Evolutionary conservation across 2,329 filamentous ascomycete species (phyloP).

Genomic region (Polytolypa hystricis): DNA sequence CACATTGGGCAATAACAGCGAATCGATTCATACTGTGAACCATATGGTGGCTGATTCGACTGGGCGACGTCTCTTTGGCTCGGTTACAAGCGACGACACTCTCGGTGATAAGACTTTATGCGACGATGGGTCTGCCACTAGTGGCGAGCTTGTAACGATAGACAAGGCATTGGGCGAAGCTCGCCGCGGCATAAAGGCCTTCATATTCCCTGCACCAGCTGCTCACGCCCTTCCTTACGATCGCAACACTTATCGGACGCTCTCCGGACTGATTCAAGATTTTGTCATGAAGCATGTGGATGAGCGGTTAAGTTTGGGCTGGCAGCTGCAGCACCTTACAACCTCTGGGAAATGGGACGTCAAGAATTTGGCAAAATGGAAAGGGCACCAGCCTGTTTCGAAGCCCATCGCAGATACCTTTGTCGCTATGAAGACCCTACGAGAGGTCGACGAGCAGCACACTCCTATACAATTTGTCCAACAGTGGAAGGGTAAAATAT

Average conservation of each 20-base stretch:
- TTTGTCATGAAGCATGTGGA: conserved; percentile 70
- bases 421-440: conserved; percentile 82
- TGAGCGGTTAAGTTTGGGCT: conserved; percentile 65
- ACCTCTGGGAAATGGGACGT: conserved; percentile 95
- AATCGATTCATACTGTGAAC: background rate
- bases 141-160: conserved; percentile 6
- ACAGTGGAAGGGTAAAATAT: conserved; percentile 55
- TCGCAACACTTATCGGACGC: conserved; percentile 59
- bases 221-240: conserved; percentile 78
- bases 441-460: conserved; percentile 77
- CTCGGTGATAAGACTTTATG: background rate
- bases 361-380: conserved; percentile 91
- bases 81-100: conserved; percentile 4
- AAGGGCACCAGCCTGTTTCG: conserved; percentile 66
- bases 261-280: conserved; percentile 71
- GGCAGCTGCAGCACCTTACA: conserved; percentile 82
- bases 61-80: background rate
- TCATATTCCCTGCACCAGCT: conserved; percentile 63
- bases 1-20: background rate
- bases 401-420: conserved; percentile 68
- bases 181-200: conserved; percentile 41
- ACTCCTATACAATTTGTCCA: conserved; percentile 61
- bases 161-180: conserved; percentile 23
- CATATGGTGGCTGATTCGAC: background rate
- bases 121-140: too few species aligned